These are phyloP conservation scores for Hygrophorus russula DNA, from an alignment of 768 basidiomycete species.

Conservation along the genomic window DNA sequence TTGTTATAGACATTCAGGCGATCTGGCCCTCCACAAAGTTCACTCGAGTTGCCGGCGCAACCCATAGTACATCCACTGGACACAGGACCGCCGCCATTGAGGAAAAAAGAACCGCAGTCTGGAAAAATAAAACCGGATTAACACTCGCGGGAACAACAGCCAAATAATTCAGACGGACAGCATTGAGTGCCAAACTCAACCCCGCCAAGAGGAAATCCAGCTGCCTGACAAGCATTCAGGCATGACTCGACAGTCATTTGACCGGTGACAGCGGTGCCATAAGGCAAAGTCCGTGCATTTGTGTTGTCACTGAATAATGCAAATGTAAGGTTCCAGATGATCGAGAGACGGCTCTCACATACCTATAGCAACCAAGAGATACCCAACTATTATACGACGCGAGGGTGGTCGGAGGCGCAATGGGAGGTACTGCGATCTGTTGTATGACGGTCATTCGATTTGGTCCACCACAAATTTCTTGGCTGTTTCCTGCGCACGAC, in stretches of 20 bases:
- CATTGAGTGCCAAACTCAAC: slow-evolving; percentile 11
- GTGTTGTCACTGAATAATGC: slow-evolving; percentile 5
- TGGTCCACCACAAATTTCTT: slow-evolving; percentile 10
- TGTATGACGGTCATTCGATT: slow-evolving; percentile 4
- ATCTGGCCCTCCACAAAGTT: no score
- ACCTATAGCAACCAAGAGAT: slow-evolving; percentile 10
- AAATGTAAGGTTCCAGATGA: neutral
- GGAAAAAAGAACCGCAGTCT: no score
- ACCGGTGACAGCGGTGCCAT: slow-evolving; percentile 3
- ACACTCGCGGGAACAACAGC: no score
- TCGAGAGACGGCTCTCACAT: neutral
- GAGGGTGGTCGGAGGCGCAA: neutral
- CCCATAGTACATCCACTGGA: no score
- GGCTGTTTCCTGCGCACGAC: slow-evolving; percentile 10
- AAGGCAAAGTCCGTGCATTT: slow-evolving; percentile 5
- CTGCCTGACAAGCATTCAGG: slow-evolving; percentile 7
- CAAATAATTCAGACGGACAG: slow-evolving; percentile 7
- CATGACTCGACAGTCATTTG: slow-evolving; percentile 8
- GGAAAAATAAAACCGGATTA: no score
- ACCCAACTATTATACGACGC: slow-evolving; percentile 1
- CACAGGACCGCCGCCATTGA: no score
- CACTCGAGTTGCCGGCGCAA: no score
- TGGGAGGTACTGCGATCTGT: slow-evolving; percentile 1
- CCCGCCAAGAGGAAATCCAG: slow-evolving; percentile 7
- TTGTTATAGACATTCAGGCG: no score